A percentile compares a stretch with the other conserved stretches of the same genome.
Conservation (phyloP, 257 asterid genomes). For the Perilla frutescens region DNA sequence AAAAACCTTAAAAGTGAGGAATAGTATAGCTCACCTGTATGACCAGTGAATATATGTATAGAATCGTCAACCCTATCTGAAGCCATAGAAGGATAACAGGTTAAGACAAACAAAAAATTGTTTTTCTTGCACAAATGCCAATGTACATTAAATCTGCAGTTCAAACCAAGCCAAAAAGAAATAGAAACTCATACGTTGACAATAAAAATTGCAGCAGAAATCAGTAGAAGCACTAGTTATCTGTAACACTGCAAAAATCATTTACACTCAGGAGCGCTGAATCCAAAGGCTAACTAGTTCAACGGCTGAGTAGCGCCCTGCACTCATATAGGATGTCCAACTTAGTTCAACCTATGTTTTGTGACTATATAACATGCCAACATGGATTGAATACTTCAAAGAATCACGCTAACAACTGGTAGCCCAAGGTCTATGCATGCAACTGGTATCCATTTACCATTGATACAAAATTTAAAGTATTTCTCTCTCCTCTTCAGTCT, state of each 20-base stretch:
- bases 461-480: constrained; percentile 6
- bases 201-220: constrained; percentile 11
- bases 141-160: not conserved
- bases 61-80: constrained; percentile 89
- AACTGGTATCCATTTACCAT: not conserved
- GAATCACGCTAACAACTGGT: constrained; percentile 7
- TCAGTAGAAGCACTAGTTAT: not conserved
- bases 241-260: constrained; percentile 2
- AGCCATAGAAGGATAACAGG: constrained; percentile 39
- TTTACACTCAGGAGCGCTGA: not conserved
- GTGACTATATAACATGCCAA: not conserved
- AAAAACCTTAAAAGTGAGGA: not conserved
- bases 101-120: constrained; percentile 25
- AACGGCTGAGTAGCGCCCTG: not conserved
- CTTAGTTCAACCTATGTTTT: constrained; percentile 19
- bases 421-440: constrained; percentile 8
- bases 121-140: not conserved
- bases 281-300: not conserved
- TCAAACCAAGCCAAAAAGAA: constrained; percentile 11
- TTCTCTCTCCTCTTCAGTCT: not conserved
- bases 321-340: not conserved
- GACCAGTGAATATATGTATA: constrained; percentile 85
- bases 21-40: constrained; percentile 56
- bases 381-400: constrained; percentile 9
- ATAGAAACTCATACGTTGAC: not conserved